Conservation (phyloP, 257 asterid species). For the Solanum arcanum region DNA sequence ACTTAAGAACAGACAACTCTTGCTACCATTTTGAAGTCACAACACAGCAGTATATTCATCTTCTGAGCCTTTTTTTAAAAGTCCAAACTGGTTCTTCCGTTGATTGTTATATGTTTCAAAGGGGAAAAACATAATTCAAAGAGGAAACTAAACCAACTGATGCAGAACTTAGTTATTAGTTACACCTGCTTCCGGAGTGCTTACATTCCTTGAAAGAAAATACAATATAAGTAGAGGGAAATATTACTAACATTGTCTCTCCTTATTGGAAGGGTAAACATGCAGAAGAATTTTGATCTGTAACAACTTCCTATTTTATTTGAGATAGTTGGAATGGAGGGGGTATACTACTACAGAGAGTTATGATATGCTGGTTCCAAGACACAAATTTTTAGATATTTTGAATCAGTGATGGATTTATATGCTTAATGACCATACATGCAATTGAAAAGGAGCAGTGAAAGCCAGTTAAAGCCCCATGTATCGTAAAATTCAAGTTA, state of each 20-base stretch:
- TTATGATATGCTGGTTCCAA: not conserved
- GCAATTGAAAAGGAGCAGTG: not conserved
- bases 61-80: not conserved
- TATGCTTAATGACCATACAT: not conserved
- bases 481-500: not conserved
- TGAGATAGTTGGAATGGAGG: not conserved
- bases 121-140: not conserved
- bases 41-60: not conserved
- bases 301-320: not conserved
- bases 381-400: not conserved
- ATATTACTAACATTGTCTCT: not conserved
- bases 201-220: not conserved
- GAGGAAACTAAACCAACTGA: not conserved
- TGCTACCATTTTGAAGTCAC: not conserved
- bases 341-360: not conserved
- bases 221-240: not conserved
- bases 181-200: not conserved
- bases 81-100: not conserved
- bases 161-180: not conserved
- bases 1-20: not conserved
- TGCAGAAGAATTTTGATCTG: not conserved
- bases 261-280: not conserved
- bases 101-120: not conserved
- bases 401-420: not conserved
- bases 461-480: not conserved